Base-by-base conservation (phyloP, 1,139 yeast genomes). In the Pichia sp. region DNA sequence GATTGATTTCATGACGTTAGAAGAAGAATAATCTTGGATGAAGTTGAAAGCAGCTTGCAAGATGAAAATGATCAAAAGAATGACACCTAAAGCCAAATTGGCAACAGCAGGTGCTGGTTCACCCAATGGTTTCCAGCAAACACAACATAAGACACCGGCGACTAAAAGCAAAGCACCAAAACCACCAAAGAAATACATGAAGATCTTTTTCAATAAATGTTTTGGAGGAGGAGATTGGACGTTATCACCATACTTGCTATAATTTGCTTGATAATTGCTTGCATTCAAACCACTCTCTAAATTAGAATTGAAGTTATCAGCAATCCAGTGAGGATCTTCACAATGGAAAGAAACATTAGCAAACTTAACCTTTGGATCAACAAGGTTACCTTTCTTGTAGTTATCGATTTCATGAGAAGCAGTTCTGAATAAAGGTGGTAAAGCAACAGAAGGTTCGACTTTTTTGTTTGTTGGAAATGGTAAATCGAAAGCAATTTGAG, bases 81-180 rank as follows among this genome's bases (percentile, higher is more conserved):
- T 67, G 75, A 63, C 56, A 21, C 39, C 39, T 30, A 36, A 36
- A 21, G 31, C 31, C n/a, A 36, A 36, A 19, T 76, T 76, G 5
- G 79, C 69, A 19, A 67, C 56, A 1, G 72, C 70, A 3, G 81
- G 81, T 21, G 11, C 34, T 20, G 81, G 81, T 32, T 72, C 61
- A 15, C 81, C 79, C 42, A 76, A 62, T 1, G 81, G 81, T 51
- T 73, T 74, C 77, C 79, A 77, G 33, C 73, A 63, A 36, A 77
- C 59, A 44, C 72, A 66, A 53, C 75, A 73, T 35, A 76, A 63
- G n/a, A 76, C 59, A 44, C 76, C 79, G 52, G 75, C 77, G 38
- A 65, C 59, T 51, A 74, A 59, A 40, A 77, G 63, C 42, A 77
- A 60, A 1, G 67, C 56, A 34, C 82, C 79, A 58, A 76, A 76